A percentile compares a stretch with the other conserved stretches of the same genome.
Evolutionary conservation across 371 early-diverging fungal genomes (phyloP).

Genomic region (Fennellomyces sp.): DNA sequence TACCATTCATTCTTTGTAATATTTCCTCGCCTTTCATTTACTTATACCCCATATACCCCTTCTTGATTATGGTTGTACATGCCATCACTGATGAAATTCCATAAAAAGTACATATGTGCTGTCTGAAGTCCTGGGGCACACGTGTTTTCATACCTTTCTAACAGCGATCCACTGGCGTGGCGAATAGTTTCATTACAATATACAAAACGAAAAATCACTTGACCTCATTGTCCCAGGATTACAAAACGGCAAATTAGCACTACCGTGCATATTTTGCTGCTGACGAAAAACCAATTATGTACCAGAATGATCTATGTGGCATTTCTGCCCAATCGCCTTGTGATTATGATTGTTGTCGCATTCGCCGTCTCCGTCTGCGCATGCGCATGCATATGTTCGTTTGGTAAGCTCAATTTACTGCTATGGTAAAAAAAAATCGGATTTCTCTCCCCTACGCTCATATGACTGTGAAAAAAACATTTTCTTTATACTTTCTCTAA

Average conservation of each 20-base stretch:
- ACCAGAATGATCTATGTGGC: no score
- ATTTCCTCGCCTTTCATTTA: not conserved
- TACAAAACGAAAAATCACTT: not conserved
- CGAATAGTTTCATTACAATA: not conserved
- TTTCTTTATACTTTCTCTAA: no score
- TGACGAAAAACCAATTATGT: no score
- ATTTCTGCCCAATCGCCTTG: no score
- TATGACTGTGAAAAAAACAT: no score
- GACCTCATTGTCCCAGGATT: not conserved
- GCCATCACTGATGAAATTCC: constrained; percentile 1
- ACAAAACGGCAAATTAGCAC: not conserved
- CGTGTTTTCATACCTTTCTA: not conserved
- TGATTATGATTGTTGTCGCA: no score
- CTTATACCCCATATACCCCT: constrained; percentile 3
- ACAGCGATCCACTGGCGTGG: not conserved
- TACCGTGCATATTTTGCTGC: not conserved
- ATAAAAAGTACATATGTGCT: constrained; percentile 5
- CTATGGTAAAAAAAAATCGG: no score
- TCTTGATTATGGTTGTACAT: not conserved
- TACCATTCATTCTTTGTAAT: not conserved
- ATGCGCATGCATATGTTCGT: no score
- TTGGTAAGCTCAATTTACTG: no score
- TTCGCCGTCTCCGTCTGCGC: no score
- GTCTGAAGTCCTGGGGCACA: not conserved
- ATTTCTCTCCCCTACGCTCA: no score